Base-by-base conservation (phyloP, 1,139 yeast genomes). In the Candida freyschussii region DNA sequence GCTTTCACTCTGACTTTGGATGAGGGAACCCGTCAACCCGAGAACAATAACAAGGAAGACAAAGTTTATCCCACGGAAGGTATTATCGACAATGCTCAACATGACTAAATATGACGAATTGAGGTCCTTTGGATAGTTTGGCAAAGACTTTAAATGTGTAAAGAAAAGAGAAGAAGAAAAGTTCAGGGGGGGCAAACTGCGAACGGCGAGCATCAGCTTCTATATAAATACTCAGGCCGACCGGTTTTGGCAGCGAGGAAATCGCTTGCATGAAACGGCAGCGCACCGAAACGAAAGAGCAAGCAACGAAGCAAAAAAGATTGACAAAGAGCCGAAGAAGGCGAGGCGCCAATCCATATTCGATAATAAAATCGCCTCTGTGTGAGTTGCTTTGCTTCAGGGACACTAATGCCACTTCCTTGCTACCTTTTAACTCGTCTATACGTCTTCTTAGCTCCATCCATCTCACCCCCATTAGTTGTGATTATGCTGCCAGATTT, bases 1-100 rank as follows among this genome's bases (percentile, higher is more conserved):
- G 52, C 61, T 58, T 50, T 52, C 69, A 35, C 62, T 55, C 43
- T 80, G 76, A 42, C 80, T 72, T 36, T 84, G 85, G 40, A 93
- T 86, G 49, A 87, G 71, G 11, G 93, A 79, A 45, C 86, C 95
- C 43, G 91, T 75, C 54, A 91, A 69, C 57, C 95, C 97, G 47
- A 91, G 75, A 39, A 79, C 75, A 55, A 87, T 72, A 37, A 78
- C 76, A 45, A 87, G 73, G 60, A 84, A 78, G 51, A 76, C 64
- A 55, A 87, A 82, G 69, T 86, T 82, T 39, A 78, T 54, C 30
- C 65, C 67, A 35, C 47, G 34, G 40, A 31, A 21, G 40, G 19
- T 13, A 36, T 21, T 20, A 31, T 37, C 40, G 23, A 27, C 17
- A 30, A 19, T 12, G 18, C 34, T 31, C 23, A 37, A 19, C 41